These are phyloP conservation scores for Xylaria acuta DNA, from an alignment of 495 filamentous ascomycete genomes.

Conservation along the genomic window DNA sequence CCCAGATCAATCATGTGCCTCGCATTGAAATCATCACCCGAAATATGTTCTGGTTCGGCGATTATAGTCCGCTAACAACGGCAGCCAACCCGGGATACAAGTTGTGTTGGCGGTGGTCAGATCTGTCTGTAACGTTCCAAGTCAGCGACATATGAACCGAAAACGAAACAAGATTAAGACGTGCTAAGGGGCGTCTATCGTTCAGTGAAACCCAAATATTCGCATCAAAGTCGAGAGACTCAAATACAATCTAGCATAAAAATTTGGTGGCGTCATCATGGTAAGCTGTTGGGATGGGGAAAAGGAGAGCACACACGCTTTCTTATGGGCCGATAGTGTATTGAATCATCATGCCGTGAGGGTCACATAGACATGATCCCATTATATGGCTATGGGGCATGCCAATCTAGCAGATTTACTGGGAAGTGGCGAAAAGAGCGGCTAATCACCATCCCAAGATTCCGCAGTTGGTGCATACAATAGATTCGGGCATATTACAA, in stretches of 20 bases:
- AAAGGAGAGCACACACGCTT: neutral
- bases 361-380: neutral
- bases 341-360: neutral
- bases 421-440: neutral
- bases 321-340: neutral
- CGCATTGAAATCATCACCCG: neutral
- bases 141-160: neutral
- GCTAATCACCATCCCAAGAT: neutral
- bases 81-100: neutral
- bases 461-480: neutral
- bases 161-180: neutral
- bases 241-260: constrained; percentile 50
- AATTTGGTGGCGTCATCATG: constrained; percentile 43
- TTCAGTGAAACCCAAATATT: constrained; percentile 42
- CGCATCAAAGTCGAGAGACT: constrained; percentile 43
- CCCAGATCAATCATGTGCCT: neutral
- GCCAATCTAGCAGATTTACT: neutral
- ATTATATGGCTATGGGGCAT: neutral
- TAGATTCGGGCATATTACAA: neutral
- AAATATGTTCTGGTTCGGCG: neutral
- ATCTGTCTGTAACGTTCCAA: neutral
- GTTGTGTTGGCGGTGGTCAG: neutral
- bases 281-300: neutral
- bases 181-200: constrained; percentile 18
- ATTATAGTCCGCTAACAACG: neutral